Conservation (phyloP, 2,329 filamentous ascomycete genomes). For the Trichoderma breve region DNA sequence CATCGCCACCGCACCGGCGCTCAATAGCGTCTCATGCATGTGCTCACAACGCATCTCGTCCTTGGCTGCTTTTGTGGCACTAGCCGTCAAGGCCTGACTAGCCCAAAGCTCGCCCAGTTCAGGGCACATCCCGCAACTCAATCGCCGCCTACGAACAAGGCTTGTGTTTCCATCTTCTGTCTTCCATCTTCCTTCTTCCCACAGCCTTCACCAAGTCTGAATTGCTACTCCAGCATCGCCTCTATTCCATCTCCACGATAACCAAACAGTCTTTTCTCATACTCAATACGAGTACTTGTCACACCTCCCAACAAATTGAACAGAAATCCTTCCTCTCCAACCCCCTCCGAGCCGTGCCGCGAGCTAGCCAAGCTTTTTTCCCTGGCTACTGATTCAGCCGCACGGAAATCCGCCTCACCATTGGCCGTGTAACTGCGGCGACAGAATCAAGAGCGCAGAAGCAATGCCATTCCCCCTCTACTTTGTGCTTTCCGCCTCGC, state of each 20-base stretch:
- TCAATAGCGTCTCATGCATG: slow-evolving; percentile 18
- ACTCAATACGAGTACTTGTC: neutral
- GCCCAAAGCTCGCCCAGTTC: neutral
- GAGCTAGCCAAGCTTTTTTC: slow-evolving; percentile 6
- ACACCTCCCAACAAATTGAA: neutral
- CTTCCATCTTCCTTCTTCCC: neutral
- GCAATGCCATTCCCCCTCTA: neutral
- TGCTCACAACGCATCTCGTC: slow-evolving; percentile 15
- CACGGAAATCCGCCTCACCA: slow-evolving; percentile 1
- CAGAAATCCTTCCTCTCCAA: slow-evolving; percentile 4
- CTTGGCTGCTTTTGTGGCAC: neutral
- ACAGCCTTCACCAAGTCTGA: neutral
- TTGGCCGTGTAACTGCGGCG: slow-evolving; percentile 3
- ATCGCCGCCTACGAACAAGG: slow-evolving; percentile 7
- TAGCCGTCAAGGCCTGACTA: slow-evolving; percentile 13
- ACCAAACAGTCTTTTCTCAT: neutral
- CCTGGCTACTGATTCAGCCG: slow-evolving; percentile 16
- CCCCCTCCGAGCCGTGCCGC: neutral
- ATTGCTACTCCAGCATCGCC: neutral
- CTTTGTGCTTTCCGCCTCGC: slow-evolving; percentile 3
- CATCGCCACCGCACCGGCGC: neutral
- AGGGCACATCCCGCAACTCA: slow-evolving; percentile 14
- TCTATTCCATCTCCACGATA: neutral
- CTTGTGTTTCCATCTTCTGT: neutral
- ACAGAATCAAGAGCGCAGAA: neutral